phyloP scores from a whole-genome alignment of 495 filamentous ascomycete species.

The Penicillium bovifimosum region DNA sequence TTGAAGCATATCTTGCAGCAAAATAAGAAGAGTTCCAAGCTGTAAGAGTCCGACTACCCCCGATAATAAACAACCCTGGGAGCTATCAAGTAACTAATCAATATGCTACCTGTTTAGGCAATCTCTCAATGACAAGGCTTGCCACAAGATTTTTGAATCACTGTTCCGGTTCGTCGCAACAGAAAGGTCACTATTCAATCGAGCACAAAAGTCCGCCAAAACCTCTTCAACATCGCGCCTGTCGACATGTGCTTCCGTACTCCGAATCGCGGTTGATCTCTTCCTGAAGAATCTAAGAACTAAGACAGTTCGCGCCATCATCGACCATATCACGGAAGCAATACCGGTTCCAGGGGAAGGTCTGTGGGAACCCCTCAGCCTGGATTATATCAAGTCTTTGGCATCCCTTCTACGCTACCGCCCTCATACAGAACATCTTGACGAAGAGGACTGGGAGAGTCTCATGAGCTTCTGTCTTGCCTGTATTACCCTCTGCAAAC shows the following conservation, averaged over 20 bases:
- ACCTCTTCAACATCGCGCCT: slow-evolving; percentile 52
- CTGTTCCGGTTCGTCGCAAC: slow-evolving; percentile 63
- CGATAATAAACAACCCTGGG: neutral
- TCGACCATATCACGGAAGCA: slow-evolving; percentile 76
- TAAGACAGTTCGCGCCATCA: slow-evolving; percentile 70
- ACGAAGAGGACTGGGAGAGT: slow-evolving; percentile 59
- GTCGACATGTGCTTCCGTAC: slow-evolving; percentile 60
- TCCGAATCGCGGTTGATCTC: slow-evolving; percentile 65
- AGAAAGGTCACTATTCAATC: slow-evolving; percentile 61
- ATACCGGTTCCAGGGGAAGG: slow-evolving; percentile 55
- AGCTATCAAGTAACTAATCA: slow-evolving; percentile 1
- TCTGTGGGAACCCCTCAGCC: slow-evolving; percentile 63
- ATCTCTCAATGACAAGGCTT: slow-evolving; percentile 64
- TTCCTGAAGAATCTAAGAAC: slow-evolving; percentile 61
- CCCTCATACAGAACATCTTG: slow-evolving; percentile 73
- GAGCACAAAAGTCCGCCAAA: slow-evolving; percentile 46
- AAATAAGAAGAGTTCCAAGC: slow-evolving; percentile 49
- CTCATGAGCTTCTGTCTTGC: slow-evolving; percentile 60
- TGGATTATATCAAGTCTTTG: slow-evolving; percentile 75
- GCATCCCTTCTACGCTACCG: slow-evolving; percentile 61
- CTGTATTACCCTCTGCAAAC: slow-evolving; percentile 18
- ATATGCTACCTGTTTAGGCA: slow-evolving; percentile 31
- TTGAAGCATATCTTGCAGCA: slow-evolving; percentile 59
- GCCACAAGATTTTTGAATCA: slow-evolving; percentile 74
- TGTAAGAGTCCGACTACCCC: slow-evolving; percentile 39